Evolutionary conservation across 306 rosid genomes (phyloP).

Genomic region (Trichosanthes truncata): DNA sequence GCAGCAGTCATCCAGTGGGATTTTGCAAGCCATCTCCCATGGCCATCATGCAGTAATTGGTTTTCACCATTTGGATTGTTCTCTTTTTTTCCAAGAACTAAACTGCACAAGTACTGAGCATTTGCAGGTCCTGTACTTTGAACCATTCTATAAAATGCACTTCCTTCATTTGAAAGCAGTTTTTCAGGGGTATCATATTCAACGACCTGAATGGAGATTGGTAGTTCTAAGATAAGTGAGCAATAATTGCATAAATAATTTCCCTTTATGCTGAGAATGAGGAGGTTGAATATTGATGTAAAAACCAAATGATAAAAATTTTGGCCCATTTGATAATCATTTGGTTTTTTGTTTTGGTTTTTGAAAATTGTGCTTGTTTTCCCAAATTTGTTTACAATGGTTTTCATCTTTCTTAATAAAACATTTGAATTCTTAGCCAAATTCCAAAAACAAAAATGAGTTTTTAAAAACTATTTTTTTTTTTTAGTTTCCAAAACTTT

Average conservation of each 20-base stretch:
- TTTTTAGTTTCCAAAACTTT: no score
- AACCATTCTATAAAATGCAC: constrained; percentile 71
- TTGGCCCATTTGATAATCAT: no score
- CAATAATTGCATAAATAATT: background rate
- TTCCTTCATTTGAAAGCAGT: constrained; percentile 44
- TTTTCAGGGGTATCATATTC: constrained; percentile 55
- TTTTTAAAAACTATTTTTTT: no score
- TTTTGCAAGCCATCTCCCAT: constrained; percentile 26
- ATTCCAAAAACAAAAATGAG: no score
- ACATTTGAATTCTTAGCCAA: no score
- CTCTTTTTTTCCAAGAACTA: constrained; percentile 31
- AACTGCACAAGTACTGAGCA: constrained; percentile 55
- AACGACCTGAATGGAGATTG: constrained; percentile 34
- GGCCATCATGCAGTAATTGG: constrained; percentile 16
- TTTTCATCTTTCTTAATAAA: no score
- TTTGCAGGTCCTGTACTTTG: constrained; percentile 77
- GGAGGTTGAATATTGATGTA: background rate
- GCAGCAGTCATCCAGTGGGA: constrained; percentile 58
- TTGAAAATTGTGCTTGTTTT: no score
- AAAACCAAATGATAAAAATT: no score
- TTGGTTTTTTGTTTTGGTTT: no score
- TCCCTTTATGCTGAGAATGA: background rate
- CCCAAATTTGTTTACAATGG: no score
- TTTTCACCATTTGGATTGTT: constrained; percentile 13
- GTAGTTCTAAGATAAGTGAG: background rate